Evolutionary conservation across 106 monocot genomes (phyloP).

Genomic region (Vanilla planifolia): DNA sequence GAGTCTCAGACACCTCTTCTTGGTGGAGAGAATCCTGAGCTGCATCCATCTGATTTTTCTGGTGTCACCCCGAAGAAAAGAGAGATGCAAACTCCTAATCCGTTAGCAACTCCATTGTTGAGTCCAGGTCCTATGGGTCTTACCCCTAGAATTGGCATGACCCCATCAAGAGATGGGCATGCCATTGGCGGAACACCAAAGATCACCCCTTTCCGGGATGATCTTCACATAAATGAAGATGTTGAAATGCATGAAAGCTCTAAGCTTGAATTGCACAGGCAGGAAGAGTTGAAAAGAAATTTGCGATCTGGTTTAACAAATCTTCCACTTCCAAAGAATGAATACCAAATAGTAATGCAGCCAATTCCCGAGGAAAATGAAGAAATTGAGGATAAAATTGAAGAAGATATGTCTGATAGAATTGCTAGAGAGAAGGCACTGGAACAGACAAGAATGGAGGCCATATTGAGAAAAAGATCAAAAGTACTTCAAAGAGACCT

Average conservation of each 20-base stretch:
- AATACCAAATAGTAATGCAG: conserved; percentile 81
- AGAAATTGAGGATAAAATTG: conserved; percentile 61
- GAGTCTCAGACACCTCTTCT: conserved; percentile 96
- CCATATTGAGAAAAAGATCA: conserved; percentile 82
- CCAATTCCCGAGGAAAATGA: conserved; percentile 79
- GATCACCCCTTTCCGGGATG: conserved; percentile 80
- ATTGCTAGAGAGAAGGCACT: conserved; percentile 72
- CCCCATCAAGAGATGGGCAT: conserved; percentile 77
- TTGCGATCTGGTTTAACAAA: conserved; percentile 51
- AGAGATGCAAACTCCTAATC: conserved; percentile 95
- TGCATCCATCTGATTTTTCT: conserved; percentile 95
- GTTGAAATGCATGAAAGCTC: conserved; percentile 56
- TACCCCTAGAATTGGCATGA: conserved; percentile 90
- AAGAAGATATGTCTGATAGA: conserved; percentile 96
- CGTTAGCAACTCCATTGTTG: conserved; percentile 79
- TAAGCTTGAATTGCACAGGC: conserved; percentile 59
- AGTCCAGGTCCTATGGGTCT: conserved; percentile 75
- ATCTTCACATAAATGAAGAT: conserved; percentile 94
- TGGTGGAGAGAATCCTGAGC: conserved; percentile 91
- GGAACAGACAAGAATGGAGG: conserved; percentile 78
- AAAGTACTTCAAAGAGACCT: conserved; percentile 95
- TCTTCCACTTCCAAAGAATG: conserved; percentile 87
- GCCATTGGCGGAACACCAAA: conserved; percentile 67
- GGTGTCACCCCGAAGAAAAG: conserved; percentile 91
- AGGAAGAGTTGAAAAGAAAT: conserved; percentile 71